Evolutionary conservation across 768 basidiomycete genomes (phyloP).

Genomic region (Cubamyces sp.): DNA sequence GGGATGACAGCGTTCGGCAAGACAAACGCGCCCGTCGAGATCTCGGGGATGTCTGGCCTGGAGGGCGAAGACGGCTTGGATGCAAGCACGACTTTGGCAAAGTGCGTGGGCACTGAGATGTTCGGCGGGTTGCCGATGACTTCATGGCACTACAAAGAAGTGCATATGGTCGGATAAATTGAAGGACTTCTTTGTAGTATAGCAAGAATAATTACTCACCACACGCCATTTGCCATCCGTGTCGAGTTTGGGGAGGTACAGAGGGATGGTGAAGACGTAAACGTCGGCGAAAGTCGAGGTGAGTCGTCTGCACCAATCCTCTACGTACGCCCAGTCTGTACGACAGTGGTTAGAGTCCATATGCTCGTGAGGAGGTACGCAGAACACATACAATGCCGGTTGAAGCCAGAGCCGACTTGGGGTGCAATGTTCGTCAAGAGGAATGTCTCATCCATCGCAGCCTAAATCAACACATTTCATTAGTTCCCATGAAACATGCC

Average conservation of each 20-base stretch:
- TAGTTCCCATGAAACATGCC: background rate
- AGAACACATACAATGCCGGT: conserved; percentile 80
- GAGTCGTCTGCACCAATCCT: conserved; percentile 92
- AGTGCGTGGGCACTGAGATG: conserved; percentile 94
- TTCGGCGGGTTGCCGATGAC: conserved; percentile 93
- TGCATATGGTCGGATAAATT: background rate
- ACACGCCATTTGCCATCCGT: conserved; percentile 95
- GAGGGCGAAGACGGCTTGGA: conserved; percentile 75
- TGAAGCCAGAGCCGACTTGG: conserved; percentile 97
- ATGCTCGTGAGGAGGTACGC: background rate
- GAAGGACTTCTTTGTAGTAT: background rate
- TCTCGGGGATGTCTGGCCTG: conserved; percentile 70
- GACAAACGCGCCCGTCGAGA: conserved; percentile 92
- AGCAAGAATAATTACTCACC: conserved; percentile 52
- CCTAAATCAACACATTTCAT: conserved; percentile 41
- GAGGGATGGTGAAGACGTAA: conserved; percentile 95
- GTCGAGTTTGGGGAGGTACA: conserved; percentile 90
- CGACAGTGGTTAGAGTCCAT: conserved; percentile 10
- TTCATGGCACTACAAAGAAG: conserved; percentile 72
- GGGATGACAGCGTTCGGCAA: conserved; percentile 93
- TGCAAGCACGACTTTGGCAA: conserved; percentile 92
- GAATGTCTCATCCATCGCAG: conserved; percentile 97
- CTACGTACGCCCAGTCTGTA: conserved; percentile 94
- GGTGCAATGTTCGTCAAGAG: conserved; percentile 95
- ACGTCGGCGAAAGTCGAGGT: conserved; percentile 91